phyloP scores from a whole-genome alignment of 768 basidiomycete species.

The Amanita subjunquillea region DNA sequence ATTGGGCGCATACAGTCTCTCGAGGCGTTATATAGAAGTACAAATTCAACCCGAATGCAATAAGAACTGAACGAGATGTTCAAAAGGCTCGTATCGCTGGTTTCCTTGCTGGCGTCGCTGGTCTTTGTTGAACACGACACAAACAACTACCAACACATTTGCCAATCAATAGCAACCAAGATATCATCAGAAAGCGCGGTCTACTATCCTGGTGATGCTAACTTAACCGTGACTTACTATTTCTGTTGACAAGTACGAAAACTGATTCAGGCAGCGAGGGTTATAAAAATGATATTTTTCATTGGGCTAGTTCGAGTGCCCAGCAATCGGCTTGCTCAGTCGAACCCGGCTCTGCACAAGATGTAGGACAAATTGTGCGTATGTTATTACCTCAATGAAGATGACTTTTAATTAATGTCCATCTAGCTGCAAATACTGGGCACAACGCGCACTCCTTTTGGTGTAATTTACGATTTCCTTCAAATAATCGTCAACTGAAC shows the following conservation, averaged over 20 bases:
- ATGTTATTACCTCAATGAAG: no score
- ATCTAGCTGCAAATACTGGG: neutral
- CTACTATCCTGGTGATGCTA: neutral
- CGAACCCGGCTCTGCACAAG: slow-evolving; percentile 2
- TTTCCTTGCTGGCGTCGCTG: no score
- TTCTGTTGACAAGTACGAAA: no score
- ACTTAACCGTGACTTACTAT: neutral
- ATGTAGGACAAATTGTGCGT: slow-evolving; percentile 3
- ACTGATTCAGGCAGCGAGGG: neutral
- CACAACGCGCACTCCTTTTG: neutral
- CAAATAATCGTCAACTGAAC: neutral
- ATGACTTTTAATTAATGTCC: neutral
- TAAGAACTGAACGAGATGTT: no score
- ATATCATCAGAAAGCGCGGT: neutral
- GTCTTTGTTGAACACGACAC: neutral
- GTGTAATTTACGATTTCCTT: neutral
- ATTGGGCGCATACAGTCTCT: no score
- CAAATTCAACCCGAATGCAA: no score
- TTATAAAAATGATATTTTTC: neutral
- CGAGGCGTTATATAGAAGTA: no score
- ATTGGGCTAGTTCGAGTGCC: slow-evolving; percentile 1
- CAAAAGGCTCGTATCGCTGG: no score
- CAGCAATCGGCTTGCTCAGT: slow-evolving; percentile 2
- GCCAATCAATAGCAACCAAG: neutral
- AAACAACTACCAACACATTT: neutral